Evolutionary conservation across 345 rosid genomes (phyloP), one percentile per base, ranked within the genome.

Genomic region (Trapa incisa): DNA sequence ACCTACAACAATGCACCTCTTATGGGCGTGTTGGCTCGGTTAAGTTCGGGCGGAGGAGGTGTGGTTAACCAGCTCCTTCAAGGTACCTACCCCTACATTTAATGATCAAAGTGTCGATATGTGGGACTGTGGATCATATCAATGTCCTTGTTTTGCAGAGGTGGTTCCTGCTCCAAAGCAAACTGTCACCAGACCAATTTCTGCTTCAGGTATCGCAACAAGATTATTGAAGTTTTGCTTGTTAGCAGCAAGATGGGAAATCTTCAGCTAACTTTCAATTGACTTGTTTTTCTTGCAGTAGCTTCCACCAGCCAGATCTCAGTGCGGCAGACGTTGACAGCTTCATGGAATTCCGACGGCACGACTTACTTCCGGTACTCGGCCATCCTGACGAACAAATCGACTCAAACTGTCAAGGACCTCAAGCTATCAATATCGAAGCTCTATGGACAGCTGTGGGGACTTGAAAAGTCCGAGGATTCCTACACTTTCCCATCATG

Each of bases 1-100:
- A 91, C 97, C 41, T 95, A 95, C 78, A 95, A 91, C 80, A 95
- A 95, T 75, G 97, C 99, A 61, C 99, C 99, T 36, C 79, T 95
- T 9, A 81, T 95, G 14, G 99, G 99, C 45, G 79, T 91, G 66
- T 78, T 95, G 77, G 99, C 99, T 37, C 75, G 99, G 14, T 78
- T 94, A 7, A 70, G 74, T 64, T 22, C 29, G 29, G 86, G 84
- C 57, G 97, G 93, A 29, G 89, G 79, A 15, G 70, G 89, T 0
- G 83, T 86, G 1, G 87, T 81, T 39, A 86, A 89, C 75, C 99
- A 94, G 80, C 87, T 94, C 73, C 91, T 94, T 76, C 97, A 96
- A 71, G 96, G 98, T 89, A 84, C 54, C 29, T 22, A 22, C 29
- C 29, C 29, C 29, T 22, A 22, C 29, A 22, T 22, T 22, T 22